Evolutionary conservation across 176 grass and related monocot genomes (phyloP).

Genomic region (Puccinellia tenuiflora): DNA sequence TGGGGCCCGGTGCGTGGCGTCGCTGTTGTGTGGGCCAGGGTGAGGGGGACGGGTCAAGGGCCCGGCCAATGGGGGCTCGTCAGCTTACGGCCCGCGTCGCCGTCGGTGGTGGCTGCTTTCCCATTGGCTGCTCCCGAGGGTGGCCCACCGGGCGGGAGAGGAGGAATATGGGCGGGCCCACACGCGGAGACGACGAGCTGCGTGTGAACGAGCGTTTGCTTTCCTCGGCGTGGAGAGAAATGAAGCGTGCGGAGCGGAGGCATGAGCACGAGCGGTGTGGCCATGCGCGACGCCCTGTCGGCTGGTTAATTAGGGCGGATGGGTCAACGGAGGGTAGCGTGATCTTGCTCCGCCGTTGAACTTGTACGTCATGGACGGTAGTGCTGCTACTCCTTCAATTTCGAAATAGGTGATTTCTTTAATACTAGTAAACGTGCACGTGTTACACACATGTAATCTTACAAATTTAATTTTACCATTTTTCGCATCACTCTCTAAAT

Average conservation of each 20-base stretch:
- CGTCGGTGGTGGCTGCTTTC: conserved; percentile 21
- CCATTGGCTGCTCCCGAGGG: not conserved
- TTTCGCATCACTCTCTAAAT: too few relatives aligned
- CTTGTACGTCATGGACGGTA: not conserved
- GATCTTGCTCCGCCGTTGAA: conserved; percentile 6
- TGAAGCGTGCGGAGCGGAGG: too few relatives aligned
- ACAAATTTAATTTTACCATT: too few relatives aligned
- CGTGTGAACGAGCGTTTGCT: not conserved
- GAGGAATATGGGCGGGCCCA: conserved; percentile 1
- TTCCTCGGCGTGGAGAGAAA: not conserved
- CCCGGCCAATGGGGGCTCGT: conserved; percentile 16
- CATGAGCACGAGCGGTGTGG: not conserved
- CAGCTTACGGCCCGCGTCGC: conserved; percentile 34
- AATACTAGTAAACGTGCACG: too few relatives aligned
- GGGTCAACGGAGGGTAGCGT: not conserved
- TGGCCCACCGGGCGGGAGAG: not conserved
- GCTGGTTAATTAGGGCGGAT: not conserved
- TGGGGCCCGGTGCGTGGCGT: not conserved
- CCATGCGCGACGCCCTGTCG: conserved; percentile 26
- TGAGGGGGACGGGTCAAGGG: conserved; percentile 6
- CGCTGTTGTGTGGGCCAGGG: not conserved
- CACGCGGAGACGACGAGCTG: not conserved
- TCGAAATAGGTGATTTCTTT: too few relatives aligned
- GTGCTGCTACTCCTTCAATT: not conserved
- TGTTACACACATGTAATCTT: too few relatives aligned